phyloP scores from a whole-genome alignment of 257 asterid genomes.

The Solanum dulcamara region DNA sequence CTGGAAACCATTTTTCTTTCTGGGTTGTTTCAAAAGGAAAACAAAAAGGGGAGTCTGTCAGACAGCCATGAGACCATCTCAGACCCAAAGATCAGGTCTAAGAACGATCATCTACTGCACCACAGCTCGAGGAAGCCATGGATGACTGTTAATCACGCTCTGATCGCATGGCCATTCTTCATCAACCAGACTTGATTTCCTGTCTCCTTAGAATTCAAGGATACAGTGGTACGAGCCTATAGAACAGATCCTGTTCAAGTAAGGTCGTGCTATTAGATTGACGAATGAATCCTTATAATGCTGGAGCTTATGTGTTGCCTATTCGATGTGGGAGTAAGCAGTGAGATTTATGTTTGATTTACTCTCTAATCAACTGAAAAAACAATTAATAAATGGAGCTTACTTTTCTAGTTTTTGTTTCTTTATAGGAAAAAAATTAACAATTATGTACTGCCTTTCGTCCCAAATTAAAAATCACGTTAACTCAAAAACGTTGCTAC shows the following conservation, averaged over 20 bases:
- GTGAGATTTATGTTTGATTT: too few species aligned
- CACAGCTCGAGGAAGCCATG: not conserved
- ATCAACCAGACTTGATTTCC: conserved; percentile 8
- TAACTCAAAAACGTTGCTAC: too few species aligned
- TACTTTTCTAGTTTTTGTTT: too few species aligned
- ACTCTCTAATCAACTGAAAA: too few species aligned
- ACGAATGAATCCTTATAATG: too few species aligned
- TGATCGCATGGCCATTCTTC: not conserved
- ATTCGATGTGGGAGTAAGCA: too few species aligned
- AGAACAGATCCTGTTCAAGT: too few species aligned
- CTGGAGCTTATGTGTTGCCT: too few species aligned
- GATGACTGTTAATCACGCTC: conserved; percentile 4
- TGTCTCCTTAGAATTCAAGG: conserved; percentile 11
- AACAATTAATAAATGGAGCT: too few species aligned
- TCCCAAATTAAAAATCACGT: too few species aligned
- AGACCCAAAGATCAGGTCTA: not conserved
- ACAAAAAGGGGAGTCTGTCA: not conserved
- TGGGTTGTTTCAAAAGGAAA: not conserved
- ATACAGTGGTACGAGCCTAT: not conserved
- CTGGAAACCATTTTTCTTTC: not conserved
- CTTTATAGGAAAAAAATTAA: too few species aligned
- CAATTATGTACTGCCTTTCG: not conserved
- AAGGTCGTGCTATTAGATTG: too few species aligned
- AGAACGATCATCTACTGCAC: not conserved
- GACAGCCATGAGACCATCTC: conserved; percentile 1